Base-by-base conservation (phyloP, 2,329 filamentous ascomycete genomes). In the Fusarium pseudonygamai region DNA sequence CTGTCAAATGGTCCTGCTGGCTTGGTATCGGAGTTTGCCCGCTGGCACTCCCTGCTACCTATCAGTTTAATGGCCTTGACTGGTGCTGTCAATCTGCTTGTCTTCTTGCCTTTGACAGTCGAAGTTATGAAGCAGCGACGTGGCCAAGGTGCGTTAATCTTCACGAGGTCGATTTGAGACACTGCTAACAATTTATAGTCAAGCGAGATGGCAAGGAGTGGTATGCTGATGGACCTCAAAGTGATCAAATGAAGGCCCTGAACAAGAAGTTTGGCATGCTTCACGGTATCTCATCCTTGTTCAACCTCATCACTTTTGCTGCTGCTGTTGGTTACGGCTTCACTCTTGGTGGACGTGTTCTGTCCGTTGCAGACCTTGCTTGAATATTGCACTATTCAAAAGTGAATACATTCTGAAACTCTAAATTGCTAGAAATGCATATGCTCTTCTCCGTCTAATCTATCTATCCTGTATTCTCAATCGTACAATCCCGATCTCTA, bases 191-290 rank as follows among this genome's bases (percentile, higher is more conserved):
- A 34, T 50, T 15, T 61, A 47, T 69, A 91, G 95, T 96, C 86
- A 94, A 92, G 70, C 91, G 92, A 77, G 96, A 98, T 80, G 94
- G 94, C 61, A 98, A 97, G 87, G 93, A 93, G 80, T 93, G 91
- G 82, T 93, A 93, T 78, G 94, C 97, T 73, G 85, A 89, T 59
- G 88, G 91, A 2, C 93, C 94, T 43, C 93, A 97, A 78, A 96
- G 93, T 10, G 87, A 91, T 75, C 93, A 96, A 84, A 98, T 98
- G 95, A 82, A 90, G 75, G 87, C 86, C 14, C 82, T 97, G 77
- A 97, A 96, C 85, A 93, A 91, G 83, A 87, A 86, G 72, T 98
- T 98, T 81, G 90, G 89, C 22, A 89, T 88, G 70, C 82, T 97
- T 64, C 96, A 99, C 82, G 94, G 95, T 11, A 84, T 93, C 53